A percentile compares a stretch with the other conserved stretches of the same genome.
Conservation (phyloP, 169 alveolate genomes). For the Pseudocohnilembus persalinus region DNA sequence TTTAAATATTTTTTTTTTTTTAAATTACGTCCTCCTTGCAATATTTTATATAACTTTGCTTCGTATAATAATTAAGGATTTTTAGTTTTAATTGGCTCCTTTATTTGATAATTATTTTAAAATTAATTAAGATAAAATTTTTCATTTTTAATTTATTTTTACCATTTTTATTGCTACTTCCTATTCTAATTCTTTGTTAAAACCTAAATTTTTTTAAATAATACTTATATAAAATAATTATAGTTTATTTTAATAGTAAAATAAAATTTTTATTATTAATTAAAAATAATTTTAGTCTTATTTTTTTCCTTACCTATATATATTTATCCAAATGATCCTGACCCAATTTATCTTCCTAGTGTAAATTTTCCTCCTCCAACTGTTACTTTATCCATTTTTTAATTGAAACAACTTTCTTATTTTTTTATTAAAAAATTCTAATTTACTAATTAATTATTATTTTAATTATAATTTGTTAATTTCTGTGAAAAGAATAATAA, state of each 20-base stretch:
- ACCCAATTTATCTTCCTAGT: slow-evolving; percentile 97
- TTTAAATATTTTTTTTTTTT: not conserved
- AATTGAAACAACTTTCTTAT: no score
- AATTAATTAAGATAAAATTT: not conserved
- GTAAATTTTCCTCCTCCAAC: slow-evolving; percentile 97
- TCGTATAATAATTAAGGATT: slow-evolving; percentile 97
- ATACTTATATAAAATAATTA: not conserved
- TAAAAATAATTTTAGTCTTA: slow-evolving; percentile 4
- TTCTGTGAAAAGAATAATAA: no score
- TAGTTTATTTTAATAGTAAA: not conserved
- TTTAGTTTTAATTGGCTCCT: slow-evolving; percentile 94
- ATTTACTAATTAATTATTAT: no score
- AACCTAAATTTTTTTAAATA: slow-evolving; percentile 60
- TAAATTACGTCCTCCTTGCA: slow-evolving; percentile 93
- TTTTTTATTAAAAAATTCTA: no score
- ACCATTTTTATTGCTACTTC: slow-evolving; percentile 96
- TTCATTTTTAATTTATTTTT: slow-evolving; percentile 31
- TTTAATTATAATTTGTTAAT: no score
- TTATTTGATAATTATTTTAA: slow-evolving; percentile 62
- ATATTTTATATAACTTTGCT: slow-evolving; percentile 93
- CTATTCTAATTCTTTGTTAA: slow-evolving; percentile 93
- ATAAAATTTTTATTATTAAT: not conserved
- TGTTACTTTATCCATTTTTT: no score
- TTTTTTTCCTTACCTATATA: slow-evolving; percentile 84
- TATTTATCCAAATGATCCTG: slow-evolving; percentile 99